Evolutionary conservation across 768 basidiomycete genomes (phyloP).

Genomic region (Pulveroboletus sp.): DNA sequence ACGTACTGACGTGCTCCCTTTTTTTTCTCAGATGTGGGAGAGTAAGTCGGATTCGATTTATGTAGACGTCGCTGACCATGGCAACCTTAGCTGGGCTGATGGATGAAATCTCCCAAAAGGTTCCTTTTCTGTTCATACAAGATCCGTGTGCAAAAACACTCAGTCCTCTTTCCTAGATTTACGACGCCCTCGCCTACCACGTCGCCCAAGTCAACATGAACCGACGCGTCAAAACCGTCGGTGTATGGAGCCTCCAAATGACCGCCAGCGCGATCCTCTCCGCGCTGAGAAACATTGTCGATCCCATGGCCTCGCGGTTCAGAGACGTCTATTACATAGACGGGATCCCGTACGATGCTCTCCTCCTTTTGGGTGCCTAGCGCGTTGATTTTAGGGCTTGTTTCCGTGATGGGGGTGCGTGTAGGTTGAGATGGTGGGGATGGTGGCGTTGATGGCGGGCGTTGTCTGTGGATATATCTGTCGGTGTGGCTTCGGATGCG

Average conservation of each 20-base stretch:
- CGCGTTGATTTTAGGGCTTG: slow-evolving; percentile 8
- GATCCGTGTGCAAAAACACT: not conserved
- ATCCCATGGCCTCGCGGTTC: slow-evolving; percentile 48
- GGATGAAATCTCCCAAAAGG: slow-evolving; percentile 86
- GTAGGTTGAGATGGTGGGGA: slow-evolving; percentile 5
- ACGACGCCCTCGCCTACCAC: slow-evolving; percentile 93
- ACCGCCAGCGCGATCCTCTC: slow-evolving; percentile 85
- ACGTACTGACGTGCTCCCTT: slow-evolving; percentile 7
- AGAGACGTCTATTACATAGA: slow-evolving; percentile 31
- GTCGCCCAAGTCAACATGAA: slow-evolving; percentile 90
- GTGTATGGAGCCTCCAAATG: slow-evolving; percentile 93
- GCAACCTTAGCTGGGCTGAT: slow-evolving; percentile 77
- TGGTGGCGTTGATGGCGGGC: not conserved
- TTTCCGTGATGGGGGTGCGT: not conserved
- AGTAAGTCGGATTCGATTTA: slow-evolving; percentile 47
- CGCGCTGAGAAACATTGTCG: slow-evolving; percentile 71
- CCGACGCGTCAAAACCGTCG: slow-evolving; percentile 85
- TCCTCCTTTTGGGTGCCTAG: slow-evolving; percentile 23
- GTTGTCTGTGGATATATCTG: too few relatives aligned
- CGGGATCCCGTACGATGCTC: slow-evolving; percentile 30
- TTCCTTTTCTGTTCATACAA: slow-evolving; percentile 22
- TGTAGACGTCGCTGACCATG: slow-evolving; percentile 2
- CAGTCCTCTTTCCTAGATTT: slow-evolving; percentile 48
- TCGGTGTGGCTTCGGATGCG: too few relatives aligned
- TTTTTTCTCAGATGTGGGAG: slow-evolving; percentile 75